A percentile compares a stretch with the other conserved stretches of the same genome.
phyloP scores from a whole-genome alignment of 164 flowering plant genomes.

The Brasenia schreberi region DNA sequence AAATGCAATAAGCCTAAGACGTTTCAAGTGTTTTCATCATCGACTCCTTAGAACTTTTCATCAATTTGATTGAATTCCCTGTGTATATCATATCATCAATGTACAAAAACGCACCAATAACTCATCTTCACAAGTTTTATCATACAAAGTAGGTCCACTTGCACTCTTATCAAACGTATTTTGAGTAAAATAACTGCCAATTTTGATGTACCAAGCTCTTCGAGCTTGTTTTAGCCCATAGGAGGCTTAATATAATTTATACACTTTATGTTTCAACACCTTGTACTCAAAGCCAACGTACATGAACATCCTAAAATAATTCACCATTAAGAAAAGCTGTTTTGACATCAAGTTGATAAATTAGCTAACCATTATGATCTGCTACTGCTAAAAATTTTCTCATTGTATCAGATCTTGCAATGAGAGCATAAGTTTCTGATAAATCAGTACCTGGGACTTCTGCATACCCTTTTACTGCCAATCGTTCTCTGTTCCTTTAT shows the following conservation, averaged over 20 bases:
- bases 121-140: neutral
- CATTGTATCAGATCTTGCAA: slow-evolving; percentile 6
- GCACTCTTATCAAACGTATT: slow-evolving; percentile 1
- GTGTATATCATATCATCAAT: slow-evolving; percentile 6
- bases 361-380: neutral
- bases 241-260: slow-evolving; percentile 5
- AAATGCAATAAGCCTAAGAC: slow-evolving; percentile 6
- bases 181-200: slow-evolving; percentile 5
- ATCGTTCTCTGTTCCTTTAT: slow-evolving; percentile 2
- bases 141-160: slow-evolving; percentile 1
- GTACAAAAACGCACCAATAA: neutral
- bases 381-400: slow-evolving; percentile 8
- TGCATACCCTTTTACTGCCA: slow-evolving; percentile 6
- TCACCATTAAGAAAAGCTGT: slow-evolving; percentile 1
- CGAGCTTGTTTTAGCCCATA: slow-evolving; percentile 8
- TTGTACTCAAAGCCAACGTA: too few species aligned
- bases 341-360: slow-evolving; percentile 7
- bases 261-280: slow-evolving; percentile 3
- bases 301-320: too few species aligned
- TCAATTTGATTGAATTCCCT: slow-evolving; percentile 2
- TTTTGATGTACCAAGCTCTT: slow-evolving; percentile 6
- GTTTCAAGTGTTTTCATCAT: slow-evolving; percentile 4
- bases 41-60: neutral
- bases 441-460: slow-evolving; percentile 2
- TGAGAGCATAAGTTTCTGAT: slow-evolving; percentile 3